Base-by-base conservation (phyloP, 257 asterid species). In the Mentha longifolia region DNA sequence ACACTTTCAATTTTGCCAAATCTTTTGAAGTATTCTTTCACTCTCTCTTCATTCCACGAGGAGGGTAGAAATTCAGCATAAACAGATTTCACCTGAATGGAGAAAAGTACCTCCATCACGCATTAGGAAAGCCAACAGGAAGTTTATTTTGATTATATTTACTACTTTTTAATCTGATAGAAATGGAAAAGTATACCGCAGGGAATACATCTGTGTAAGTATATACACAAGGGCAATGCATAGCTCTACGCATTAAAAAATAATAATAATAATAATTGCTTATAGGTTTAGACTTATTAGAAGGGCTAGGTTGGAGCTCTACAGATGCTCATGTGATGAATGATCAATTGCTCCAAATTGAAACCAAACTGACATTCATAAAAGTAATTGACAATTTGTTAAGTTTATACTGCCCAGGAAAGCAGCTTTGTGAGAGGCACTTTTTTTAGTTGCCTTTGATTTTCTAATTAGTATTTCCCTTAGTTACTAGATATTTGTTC, bases 1-100 rank as follows among this genome's bases (percentile, higher is more conserved):
- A 85, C 78, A 68, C 71, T 83, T 80, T 87, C 91, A 81, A 90
- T 81, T 72, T 90, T 88, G 69, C 96, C 96, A 79, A 84, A 90
- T 72, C 85, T 86, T 78, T 73, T 76, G 74, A 90, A 90, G 72
- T 81, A 80, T 59, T 73, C 80, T 67, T 61, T 80, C 71, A 86
- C 91, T 57, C 75, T 74, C 65, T 71, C 86, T 84, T 74, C 89
- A 68, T 76, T 85, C 95, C 96, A 90, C 13, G 83, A 78, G 57
- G 81, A 73, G 49, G 96, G 96, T 61, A 90, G 65, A 73, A 71
- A 80, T 81, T 86, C 95, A 74, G 86, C 92, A 83, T 78, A 87
- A 66, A 90, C 84, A 8, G 91, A 73, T 79, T 85, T 87, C 68
- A 86, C 92, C 89, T 84, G 65, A 45, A 71, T 45, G 74, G 70